These are phyloP conservation scores for Kitagawia praeruptora DNA, from an alignment of 129 eudicot genomes.

Conservation along the genomic window DNA sequence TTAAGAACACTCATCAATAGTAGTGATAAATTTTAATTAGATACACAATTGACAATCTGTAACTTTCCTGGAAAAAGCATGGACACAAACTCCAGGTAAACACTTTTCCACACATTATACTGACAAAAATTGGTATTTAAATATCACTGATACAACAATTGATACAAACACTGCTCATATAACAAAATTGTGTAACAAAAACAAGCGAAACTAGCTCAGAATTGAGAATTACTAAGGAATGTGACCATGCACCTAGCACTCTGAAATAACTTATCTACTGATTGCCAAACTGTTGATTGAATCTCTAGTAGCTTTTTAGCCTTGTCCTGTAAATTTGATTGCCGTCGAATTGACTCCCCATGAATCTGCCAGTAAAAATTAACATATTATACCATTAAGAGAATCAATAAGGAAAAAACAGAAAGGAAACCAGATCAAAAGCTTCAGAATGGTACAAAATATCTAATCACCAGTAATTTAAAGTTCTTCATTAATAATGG, in stretches of 20 bases:
- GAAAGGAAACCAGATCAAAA: not conserved
- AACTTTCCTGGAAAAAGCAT: not conserved
- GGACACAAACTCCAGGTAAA: no score
- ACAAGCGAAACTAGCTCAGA: slow-evolving; percentile 25
- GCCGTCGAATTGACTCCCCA: slow-evolving; percentile 72
- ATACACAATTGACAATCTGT: not conserved
- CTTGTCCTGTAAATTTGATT: slow-evolving; percentile 57
- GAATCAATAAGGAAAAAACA: not conserved
- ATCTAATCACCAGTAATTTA: not conserved
- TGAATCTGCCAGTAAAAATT: slow-evolving; percentile 50
- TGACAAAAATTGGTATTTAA: not conserved
- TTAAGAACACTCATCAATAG: no score
- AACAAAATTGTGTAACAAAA: slow-evolving; percentile 3
- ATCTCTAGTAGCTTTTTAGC: slow-evolving; percentile 68
- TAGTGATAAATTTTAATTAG: no score
- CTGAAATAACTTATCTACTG: slow-evolving; percentile 67
- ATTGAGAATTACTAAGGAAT: slow-evolving; percentile 78
- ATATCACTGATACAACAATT: not conserved
- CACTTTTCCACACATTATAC: no score
- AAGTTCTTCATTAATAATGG: not conserved
- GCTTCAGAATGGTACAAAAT: not conserved
- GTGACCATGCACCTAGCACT: slow-evolving; percentile 72
- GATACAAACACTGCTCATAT: not conserved
- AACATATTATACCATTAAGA: not conserved
- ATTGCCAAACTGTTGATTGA: slow-evolving; percentile 79